phyloP scores from a whole-genome alignment of 768 basidiomycete species.

The Trametes maxima region DNA sequence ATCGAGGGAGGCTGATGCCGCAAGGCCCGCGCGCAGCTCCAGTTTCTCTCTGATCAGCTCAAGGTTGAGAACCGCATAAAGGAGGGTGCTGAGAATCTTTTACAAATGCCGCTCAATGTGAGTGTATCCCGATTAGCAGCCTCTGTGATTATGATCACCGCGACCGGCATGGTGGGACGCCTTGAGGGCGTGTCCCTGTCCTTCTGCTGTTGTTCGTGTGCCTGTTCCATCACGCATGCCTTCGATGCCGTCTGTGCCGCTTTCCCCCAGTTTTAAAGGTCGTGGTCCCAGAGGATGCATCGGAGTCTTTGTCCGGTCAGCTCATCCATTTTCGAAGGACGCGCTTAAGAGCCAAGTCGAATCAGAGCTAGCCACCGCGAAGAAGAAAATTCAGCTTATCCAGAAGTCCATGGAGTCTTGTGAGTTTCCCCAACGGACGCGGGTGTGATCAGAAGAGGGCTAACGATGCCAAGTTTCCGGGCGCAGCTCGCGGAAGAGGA shows the following conservation, averaged over 20 bases:
- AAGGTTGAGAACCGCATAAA: conserved; percentile 80
- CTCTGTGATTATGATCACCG: not conserved
- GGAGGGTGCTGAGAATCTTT: conserved; percentile 89
- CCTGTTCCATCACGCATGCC: not conserved
- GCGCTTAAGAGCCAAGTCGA: conserved; percentile 72
- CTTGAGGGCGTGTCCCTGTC: not conserved
- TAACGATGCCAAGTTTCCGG: conserved; percentile 21
- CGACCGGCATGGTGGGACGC: not conserved
- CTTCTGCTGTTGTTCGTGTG: not conserved
- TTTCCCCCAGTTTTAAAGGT: not conserved
- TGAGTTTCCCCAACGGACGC: conserved; percentile 33
- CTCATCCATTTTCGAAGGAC: conserved; percentile 43
- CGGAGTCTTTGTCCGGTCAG: not conserved
- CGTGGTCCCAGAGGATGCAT: not conserved
- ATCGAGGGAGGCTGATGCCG: not conserved
- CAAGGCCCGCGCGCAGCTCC: conserved; percentile 43
- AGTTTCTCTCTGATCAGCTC: conserved; percentile 65
- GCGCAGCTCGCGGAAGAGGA: conserved; percentile 20
- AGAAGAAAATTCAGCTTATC: conserved; percentile 70
- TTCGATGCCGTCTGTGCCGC: not conserved
- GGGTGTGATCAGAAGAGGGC: not conserved
- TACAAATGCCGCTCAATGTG: conserved; percentile 66
- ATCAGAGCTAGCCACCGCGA: conserved; percentile 75
- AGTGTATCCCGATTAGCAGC: conserved; percentile 15
- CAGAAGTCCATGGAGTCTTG: conserved; percentile 56